Conservation (phyloP, 768 basidiomycete genomes). For the Panaeolus papilionaceus region DNA sequence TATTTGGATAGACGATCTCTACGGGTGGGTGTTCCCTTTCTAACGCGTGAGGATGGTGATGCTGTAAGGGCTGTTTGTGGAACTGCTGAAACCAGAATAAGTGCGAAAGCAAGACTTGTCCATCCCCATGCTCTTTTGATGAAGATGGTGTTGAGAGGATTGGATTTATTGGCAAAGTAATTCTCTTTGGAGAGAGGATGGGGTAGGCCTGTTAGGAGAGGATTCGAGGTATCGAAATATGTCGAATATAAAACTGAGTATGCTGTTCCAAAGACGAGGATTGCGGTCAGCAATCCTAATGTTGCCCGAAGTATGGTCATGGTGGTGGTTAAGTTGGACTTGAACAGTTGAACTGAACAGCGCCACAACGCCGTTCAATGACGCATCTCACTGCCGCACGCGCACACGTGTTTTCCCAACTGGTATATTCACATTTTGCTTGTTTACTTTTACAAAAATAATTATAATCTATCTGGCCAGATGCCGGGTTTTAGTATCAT, state of each 20-base stretch:
- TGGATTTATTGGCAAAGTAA: constrained; percentile 84
- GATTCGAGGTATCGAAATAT: constrained; percentile 87
- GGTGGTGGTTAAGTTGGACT: not conserved
- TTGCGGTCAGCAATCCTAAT: constrained; percentile 23
- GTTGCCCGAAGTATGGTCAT: constrained; percentile 12
- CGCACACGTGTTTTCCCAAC: not conserved
- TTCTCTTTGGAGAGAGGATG: constrained; percentile 68
- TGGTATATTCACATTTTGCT: not conserved
- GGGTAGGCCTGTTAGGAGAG: constrained; percentile 68
- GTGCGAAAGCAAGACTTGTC: constrained; percentile 74
- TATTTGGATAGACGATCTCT: constrained; percentile 56
- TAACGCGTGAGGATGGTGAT: constrained; percentile 49
- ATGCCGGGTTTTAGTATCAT: not conserved
- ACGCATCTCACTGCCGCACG: not conserved
- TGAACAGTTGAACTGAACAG: not conserved
- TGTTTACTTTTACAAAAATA: constrained; percentile 14
- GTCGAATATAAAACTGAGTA: constrained; percentile 70
- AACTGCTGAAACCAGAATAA: constrained; percentile 23
- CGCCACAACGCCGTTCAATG: constrained; percentile 6
- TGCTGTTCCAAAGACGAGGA: constrained; percentile 64
- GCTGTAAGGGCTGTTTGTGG: constrained; percentile 57
- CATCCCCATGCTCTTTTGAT: constrained; percentile 94
- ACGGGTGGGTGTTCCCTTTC: constrained; percentile 6
- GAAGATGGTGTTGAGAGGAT: constrained; percentile 82
- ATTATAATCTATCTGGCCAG: constrained; percentile 2